Evolutionary conservation across 2,329 filamentous ascomycete species (phyloP).

Genomic region (Colletotrichum echinochloae): DNA sequence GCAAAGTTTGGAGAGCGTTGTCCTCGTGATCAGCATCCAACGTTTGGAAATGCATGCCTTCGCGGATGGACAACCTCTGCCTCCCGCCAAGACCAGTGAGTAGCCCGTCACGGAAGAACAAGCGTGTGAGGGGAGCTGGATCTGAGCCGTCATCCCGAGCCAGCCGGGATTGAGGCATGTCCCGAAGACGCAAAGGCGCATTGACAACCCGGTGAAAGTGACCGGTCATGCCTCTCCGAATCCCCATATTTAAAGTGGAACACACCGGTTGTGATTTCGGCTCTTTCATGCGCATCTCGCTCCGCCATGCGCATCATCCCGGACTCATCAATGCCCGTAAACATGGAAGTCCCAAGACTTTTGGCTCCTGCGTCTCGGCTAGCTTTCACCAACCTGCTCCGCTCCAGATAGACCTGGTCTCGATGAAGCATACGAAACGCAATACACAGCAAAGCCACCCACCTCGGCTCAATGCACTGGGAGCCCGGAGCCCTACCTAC

Average conservation of each 20-base stretch:
- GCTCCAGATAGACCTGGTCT: slow-evolving; percentile 16
- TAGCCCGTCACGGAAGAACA: neutral
- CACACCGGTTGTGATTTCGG: slow-evolving; percentile 35
- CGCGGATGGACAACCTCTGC: neutral
- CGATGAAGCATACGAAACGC: slow-evolving; percentile 31
- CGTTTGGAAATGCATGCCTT: slow-evolving; percentile 27
- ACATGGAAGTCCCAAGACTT: slow-evolving; percentile 31
- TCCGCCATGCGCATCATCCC: slow-evolving; percentile 37
- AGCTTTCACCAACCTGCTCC: slow-evolving; percentile 5
- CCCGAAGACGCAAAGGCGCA: slow-evolving; percentile 24
- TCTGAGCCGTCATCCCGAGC: slow-evolving; percentile 20
- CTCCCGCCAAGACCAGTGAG: slow-evolving; percentile 17
- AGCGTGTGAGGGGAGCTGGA: neutral
- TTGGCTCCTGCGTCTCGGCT: slow-evolving; percentile 24
- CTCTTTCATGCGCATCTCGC: slow-evolving; percentile 38
- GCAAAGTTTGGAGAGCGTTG: slow-evolving; percentile 10
- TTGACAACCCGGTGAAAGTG: slow-evolving; percentile 35
- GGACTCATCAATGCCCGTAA: slow-evolving; percentile 35
- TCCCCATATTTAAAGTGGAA: slow-evolving; percentile 30
- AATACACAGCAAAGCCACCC: slow-evolving; percentile 18
- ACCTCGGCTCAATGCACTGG: slow-evolving; percentile 24
- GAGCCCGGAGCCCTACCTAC: neutral
- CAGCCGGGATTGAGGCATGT: slow-evolving; percentile 6
- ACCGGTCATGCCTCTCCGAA: slow-evolving; percentile 35
- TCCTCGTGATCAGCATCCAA: slow-evolving; percentile 13